phyloP scores from a whole-genome alignment of 192 early-diverging fungal species.

The Rhizophagus clarus region DNA sequence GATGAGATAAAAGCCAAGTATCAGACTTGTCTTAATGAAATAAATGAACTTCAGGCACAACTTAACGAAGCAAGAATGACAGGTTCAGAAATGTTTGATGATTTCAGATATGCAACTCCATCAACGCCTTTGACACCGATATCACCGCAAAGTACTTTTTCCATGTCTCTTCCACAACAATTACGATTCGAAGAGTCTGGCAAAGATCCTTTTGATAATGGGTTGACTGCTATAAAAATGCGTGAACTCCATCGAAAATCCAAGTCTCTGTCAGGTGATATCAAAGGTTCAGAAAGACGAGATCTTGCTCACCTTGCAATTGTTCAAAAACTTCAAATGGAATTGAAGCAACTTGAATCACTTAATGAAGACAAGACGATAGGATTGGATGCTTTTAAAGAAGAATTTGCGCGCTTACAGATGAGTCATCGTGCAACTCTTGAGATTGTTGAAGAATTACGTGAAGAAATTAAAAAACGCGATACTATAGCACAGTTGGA shows the following conservation, averaged over 20 bases:
- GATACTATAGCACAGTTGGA: slow-evolving; percentile 15
- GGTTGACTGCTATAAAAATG: not conserved
- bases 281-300: slow-evolving; percentile 3
- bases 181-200: not conserved
- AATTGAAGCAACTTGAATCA: slow-evolving; percentile 25
- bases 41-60: slow-evolving; percentile 14
- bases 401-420: slow-evolving; percentile 28
- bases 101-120: not conserved
- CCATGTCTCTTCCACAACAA: not conserved
- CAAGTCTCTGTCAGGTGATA: slow-evolving; percentile 18
- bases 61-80: slow-evolving; percentile 11
- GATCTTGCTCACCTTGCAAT: slow-evolving; percentile 1
- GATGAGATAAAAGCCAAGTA: slow-evolving; percentile 24
- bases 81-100: not conserved
- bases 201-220: not conserved
- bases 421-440: slow-evolving; percentile 30
- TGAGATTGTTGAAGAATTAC: slow-evolving; percentile 33
- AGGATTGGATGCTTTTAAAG: slow-evolving; percentile 19
- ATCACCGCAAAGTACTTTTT: not conserved
- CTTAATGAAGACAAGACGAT: slow-evolving; percentile 24
- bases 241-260: slow-evolving; percentile 6
- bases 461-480: slow-evolving; percentile 29
- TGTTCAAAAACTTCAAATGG: slow-evolving; percentile 26
- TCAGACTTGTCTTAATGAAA: slow-evolving; percentile 19
- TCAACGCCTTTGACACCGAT: not conserved